A percentile compares a stretch with the other conserved stretches of the same genome.
Conservation (phyloP, 768 basidiomycete genomes). For the Cantharellus cinnabarinus region DNA sequence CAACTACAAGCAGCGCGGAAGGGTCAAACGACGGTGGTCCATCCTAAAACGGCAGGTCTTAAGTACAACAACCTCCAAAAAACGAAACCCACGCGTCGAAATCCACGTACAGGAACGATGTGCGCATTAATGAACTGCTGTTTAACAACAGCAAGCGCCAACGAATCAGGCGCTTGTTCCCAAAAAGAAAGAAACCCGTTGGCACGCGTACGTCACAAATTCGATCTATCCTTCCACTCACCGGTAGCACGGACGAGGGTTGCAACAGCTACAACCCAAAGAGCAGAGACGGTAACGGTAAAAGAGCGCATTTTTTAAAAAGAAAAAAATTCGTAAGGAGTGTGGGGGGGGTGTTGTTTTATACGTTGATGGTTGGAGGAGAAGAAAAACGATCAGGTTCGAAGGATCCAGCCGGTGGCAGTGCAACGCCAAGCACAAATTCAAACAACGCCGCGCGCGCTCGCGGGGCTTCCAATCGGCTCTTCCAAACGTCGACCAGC, state of each 20-base stretch:
- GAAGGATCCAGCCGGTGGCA: too few relatives aligned
- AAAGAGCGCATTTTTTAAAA: not conserved
- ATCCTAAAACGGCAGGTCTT: not conserved
- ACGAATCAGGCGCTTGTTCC: slow-evolving; percentile 2
- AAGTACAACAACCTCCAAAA: not conserved
- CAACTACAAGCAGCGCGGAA: slow-evolving; percentile 1
- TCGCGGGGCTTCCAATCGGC: too few relatives aligned
- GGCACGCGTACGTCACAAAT: not conserved
- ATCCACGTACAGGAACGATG: slow-evolving; percentile 1
- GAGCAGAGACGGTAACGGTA: not conserved
- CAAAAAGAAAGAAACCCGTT: not conserved
- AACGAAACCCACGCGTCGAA: not conserved
- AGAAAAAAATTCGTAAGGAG: too few relatives aligned
- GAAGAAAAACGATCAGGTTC: too few relatives aligned
- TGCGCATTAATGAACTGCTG: slow-evolving; percentile 8
- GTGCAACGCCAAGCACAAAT: too few relatives aligned
- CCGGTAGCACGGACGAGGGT: not conserved
- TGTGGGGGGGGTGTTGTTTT: too few relatives aligned
- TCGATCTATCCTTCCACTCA: not conserved
- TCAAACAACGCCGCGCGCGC: too few relatives aligned
- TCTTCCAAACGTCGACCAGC: too few relatives aligned
- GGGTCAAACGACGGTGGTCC: slow-evolving; percentile 7
- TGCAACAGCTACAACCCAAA: not conserved
- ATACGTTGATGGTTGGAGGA: too few relatives aligned
- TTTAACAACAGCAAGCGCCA: slow-evolving; percentile 3